Percentiles rank a stretch among this genome's conserved stretches.
Conservation (phyloP, 345 rosid genomes). For the Acer yangbiense region DNA sequence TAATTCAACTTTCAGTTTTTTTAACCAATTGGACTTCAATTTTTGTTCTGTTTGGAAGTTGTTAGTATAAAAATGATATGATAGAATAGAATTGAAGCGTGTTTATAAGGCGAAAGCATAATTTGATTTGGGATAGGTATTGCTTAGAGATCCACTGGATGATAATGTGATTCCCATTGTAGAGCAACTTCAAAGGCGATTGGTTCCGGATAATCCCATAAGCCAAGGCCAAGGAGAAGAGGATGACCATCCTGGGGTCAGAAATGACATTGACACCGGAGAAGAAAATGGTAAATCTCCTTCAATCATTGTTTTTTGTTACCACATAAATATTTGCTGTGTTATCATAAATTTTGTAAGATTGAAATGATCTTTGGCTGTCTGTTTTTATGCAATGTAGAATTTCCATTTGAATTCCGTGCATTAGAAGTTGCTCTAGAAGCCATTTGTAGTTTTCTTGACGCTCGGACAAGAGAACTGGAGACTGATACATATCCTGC, state of each 20-base stretch:
- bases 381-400: conserved; percentile 30
- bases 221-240: conserved; percentile 44
- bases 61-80: not conserved
- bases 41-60: not conserved
- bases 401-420: conserved; percentile 58
- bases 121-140: conserved; percentile 32
- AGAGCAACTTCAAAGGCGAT: conserved; percentile 49
- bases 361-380: not conserved
- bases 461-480: conserved; percentile 52
- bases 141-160: conserved; percentile 57
- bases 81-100: conserved; percentile 9
- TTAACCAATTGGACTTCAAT: not conserved
- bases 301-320: not conserved
- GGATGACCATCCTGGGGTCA: conserved; percentile 34
- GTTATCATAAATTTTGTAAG: not conserved
- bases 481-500: conserved; percentile 63
- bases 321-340: not conserved
- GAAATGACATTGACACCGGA: conserved; percentile 32
- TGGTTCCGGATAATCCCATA: conserved; percentile 29
- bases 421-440: conserved; percentile 58
- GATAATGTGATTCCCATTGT: conserved; percentile 50
- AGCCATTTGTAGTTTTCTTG: conserved; percentile 64
- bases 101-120: not conserved
- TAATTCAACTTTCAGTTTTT: not conserved
- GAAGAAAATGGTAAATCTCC: conserved; percentile 30